phyloP scores from a whole-genome alignment of 768 basidiomycete species.

The Lentinula raphanica region DNA sequence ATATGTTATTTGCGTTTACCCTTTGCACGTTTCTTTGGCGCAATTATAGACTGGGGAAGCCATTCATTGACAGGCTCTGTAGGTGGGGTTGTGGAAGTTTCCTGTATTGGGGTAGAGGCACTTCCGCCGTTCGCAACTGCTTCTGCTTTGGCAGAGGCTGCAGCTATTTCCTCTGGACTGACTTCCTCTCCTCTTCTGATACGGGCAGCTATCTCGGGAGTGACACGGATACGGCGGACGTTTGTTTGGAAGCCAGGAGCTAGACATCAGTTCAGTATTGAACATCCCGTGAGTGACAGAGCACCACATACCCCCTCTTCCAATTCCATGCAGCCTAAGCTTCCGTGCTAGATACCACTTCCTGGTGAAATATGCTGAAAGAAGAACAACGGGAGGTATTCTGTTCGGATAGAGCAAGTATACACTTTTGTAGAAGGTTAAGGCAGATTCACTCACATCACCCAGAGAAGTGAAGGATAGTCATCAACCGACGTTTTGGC shows the following conservation, averaged over 20 bases:
- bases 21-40: slow-evolving; percentile 37
- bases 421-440: background rate
- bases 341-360: slow-evolving; percentile 46
- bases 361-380: slow-evolving; percentile 41
- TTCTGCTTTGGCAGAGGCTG: slow-evolving; percentile 38
- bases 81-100: background rate
- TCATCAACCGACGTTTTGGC: slow-evolving; percentile 17
- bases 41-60: slow-evolving; percentile 42
- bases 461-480: slow-evolving; percentile 39
- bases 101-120: background rate
- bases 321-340: slow-evolving; percentile 45
- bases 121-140: slow-evolving; percentile 16
- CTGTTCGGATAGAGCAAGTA: slow-evolving; percentile 20
- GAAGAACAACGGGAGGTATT: slow-evolving; percentile 37
- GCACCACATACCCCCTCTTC: slow-evolving; percentile 45
- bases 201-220: slow-evolving; percentile 51
- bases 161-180: slow-evolving; percentile 46
- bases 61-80: slow-evolving; percentile 39
- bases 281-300: no score
- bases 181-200: slow-evolving; percentile 48
- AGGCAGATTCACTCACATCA: slow-evolving; percentile 29
- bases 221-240: slow-evolving; percentile 43
- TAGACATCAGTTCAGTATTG: background rate
- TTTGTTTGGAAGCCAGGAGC: slow-evolving; percentile 54
- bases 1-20: slow-evolving; percentile 25